Evolutionary conservation across 2,329 filamentous ascomycete genomes (phyloP), one percentile per base, ranked within the genome.

Genomic region (Hortaea werneckii): DNA sequence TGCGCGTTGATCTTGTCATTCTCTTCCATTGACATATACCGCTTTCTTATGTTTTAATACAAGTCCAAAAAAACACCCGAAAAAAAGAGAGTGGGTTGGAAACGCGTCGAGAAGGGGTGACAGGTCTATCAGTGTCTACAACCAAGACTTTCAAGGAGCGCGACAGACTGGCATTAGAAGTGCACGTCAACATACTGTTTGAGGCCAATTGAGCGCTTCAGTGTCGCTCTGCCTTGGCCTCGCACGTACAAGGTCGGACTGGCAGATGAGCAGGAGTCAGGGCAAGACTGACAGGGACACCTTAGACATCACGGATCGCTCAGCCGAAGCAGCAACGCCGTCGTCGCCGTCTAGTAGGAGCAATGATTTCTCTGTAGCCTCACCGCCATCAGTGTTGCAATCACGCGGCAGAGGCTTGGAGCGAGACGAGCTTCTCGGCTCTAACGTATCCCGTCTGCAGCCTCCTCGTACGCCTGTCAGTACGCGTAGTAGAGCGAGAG

Each of bases 401-500:
- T 37, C 41, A 12, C 48, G 45, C n/a, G 41, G 42, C 29, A 12
- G 47, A 34, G n/a, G 39, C 20, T 39, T 40, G 5, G 35, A 40
- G 44, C 28, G 29, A 29, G 40, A 43, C 39, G 49, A 41, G 27
- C 39, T 43, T 11, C 42, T 48, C 27, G 28, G 50, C 38, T 55
- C 50, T 37, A 53, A 57, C 29, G 32, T 48, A 35, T 44, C 51
- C n/a, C 58, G 50, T 42, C 43, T 52, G n/a, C 50, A 52, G 12
- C 52, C 52, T n/a, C 58, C 58, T 13, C 50, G 55, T n/a, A 60
- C 59, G 26, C 59, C 59, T 20, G 57, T 52, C 6, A 59, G 54
- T 45, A 43, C 50, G 5, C 46, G 50, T 35, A 58, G 55, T 45
- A 55, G 37, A 39, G 32, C 41, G 20, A 37, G 49, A 46, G 59